A percentile compares a stretch with the other conserved stretches of the same genome.
Conservation (phyloP, 257 asterid species). For the Salvia hispanica region DNA sequence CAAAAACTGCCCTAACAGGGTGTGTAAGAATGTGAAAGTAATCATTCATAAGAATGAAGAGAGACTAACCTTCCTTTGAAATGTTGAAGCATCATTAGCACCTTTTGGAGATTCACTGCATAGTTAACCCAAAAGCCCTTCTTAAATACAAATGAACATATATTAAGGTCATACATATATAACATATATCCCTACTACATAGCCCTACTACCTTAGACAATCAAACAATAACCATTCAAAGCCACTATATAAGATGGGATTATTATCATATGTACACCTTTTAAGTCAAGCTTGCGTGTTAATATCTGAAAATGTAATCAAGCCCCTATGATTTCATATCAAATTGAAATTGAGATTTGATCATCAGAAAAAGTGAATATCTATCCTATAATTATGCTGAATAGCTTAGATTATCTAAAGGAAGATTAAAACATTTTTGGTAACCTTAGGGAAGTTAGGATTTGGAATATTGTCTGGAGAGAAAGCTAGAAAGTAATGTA, state of each 20-base stretch:
- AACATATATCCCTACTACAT: not conserved
- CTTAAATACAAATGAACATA: constrained; percentile 14
- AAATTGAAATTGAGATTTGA: constrained; percentile 7
- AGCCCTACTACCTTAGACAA: not conserved
- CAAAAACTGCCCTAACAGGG: constrained; percentile 23
- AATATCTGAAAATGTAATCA: not conserved
- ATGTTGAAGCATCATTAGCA: constrained; percentile 95
- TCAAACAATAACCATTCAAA: constrained; percentile 19
- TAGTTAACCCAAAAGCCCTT: constrained; percentile 29
- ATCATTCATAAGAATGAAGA: constrained; percentile 26
- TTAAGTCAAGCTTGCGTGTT: not conserved
- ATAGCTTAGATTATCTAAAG: not conserved
- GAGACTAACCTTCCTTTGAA: constrained; percentile 91
- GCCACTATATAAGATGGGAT: not conserved
- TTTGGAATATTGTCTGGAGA: not conserved
- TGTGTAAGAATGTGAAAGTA: constrained; percentile 25
- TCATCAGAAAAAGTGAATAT: constrained; percentile 16
- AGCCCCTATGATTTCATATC: constrained; percentile 1
- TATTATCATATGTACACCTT: constrained; percentile 4
- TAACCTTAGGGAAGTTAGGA: not conserved
- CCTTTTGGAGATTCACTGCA: constrained; percentile 99
- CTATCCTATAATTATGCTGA: not conserved
- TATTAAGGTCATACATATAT: constrained; percentile 6
- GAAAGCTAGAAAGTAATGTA: constrained; percentile 3
- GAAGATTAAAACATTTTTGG: not conserved